Evolutionary conservation across 1,284 basidiomycete species (phyloP).

Genomic region (Sporisorium graminicola): DNA sequence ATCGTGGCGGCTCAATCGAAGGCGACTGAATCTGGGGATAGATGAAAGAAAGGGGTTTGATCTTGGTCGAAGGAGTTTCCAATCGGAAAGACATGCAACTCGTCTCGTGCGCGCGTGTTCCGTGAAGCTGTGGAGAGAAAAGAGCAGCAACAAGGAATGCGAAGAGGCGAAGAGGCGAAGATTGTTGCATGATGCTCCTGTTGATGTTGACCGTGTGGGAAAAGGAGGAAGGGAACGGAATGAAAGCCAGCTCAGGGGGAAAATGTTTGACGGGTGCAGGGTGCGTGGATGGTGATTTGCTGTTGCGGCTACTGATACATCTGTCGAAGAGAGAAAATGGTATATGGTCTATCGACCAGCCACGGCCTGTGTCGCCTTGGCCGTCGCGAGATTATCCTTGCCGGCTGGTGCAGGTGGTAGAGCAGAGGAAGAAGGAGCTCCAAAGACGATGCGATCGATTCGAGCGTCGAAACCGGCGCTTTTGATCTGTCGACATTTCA

Average conservation of each 20-base stretch:
- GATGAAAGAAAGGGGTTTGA: conserved; percentile 13
- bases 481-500: conserved; percentile 41
- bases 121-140: conserved; percentile 4
- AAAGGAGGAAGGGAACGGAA: background rate
- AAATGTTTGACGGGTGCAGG: background rate
- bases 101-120: background rate
- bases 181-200: conserved; percentile 9
- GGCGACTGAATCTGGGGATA: conserved; percentile 21
- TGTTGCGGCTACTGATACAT: background rate
- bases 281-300: background rate
- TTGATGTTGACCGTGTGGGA: conserved; percentile 9
- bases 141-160: conserved; percentile 12
- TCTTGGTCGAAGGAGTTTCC: conserved; percentile 11
- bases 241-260: background rate
- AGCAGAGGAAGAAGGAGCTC: background rate
- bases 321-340: background rate
- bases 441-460: conserved; percentile 42
- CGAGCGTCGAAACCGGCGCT: conserved; percentile 34
- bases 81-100: background rate
- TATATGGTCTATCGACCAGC: conserved; percentile 12
- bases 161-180: background rate
- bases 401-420: background rate
- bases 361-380: background rate
- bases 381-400: background rate
- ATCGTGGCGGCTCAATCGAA: conserved; percentile 51